Conservation (phyloP, 169 alveolate species). For the Eimeria sp. region DNA sequence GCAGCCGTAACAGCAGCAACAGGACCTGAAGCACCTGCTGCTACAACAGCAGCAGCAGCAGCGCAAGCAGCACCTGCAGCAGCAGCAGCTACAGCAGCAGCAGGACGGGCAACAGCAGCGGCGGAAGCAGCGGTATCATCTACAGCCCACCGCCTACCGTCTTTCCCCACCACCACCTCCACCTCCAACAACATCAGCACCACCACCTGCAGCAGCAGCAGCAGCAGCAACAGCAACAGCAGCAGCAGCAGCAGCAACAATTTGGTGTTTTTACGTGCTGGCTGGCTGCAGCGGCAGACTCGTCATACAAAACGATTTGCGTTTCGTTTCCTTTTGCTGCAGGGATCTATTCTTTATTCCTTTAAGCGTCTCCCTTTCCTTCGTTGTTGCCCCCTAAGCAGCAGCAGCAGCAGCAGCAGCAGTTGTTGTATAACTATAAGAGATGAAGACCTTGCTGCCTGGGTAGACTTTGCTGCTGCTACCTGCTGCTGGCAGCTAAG, state of each 20-base stretch:
- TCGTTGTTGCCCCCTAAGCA: too few species aligned
- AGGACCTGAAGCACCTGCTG: conserved; percentile 1
- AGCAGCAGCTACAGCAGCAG: too few species aligned
- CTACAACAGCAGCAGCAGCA: too few species aligned
- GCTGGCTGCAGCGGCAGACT: conserved; percentile 74
- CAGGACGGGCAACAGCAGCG: too few species aligned
- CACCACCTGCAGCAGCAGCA: conserved; percentile 31
- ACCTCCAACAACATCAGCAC: neutral
- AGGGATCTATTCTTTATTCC: conserved; percentile 25
- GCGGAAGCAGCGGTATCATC: conserved; percentile 7
- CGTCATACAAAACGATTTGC: conserved; percentile 70
- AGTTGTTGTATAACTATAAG: neutral
- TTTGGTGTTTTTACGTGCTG: conserved; percentile 48
- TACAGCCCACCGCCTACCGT: neutral
- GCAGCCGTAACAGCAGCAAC: neutral
- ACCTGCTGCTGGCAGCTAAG: conserved; percentile 76
- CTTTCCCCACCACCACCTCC: neutral
- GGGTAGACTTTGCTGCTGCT: conserved; percentile 74
- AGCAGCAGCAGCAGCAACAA: conserved; percentile 19
- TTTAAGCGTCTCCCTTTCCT: conserved; percentile 25
- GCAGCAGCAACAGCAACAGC: conserved; percentile 37
- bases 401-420: conserved; percentile 39
- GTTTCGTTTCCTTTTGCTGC: conserved; percentile 50
- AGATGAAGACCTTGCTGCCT: conserved; percentile 3
- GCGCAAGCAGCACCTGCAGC: too few species aligned